phyloP scores from a whole-genome alignment of 2,329 filamentous ascomycete species.

The Xylaria polymorpha region DNA sequence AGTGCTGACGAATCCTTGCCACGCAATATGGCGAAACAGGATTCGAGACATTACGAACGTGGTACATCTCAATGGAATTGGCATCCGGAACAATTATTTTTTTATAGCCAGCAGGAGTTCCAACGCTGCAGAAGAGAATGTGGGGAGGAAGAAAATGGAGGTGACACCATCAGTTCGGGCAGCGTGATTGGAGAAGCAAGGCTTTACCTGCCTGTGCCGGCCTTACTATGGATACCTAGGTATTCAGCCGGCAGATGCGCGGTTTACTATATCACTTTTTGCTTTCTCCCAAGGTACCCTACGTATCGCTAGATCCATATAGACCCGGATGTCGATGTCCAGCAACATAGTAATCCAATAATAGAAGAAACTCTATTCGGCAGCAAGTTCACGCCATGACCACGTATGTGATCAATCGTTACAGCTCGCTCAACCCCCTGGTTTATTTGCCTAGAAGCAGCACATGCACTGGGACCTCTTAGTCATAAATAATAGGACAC shows the following conservation, averaged over 20 bases:
- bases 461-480: conserved; percentile 4
- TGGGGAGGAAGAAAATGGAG: conserved; percentile 17
- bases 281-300: conserved; percentile 19
- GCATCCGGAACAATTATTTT: not conserved
- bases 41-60: not conserved
- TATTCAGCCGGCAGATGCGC: conserved; percentile 31
- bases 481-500: not conserved
- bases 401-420: conserved; percentile 29
- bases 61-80: conserved; percentile 3
- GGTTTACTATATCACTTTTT: conserved; percentile 9
- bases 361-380: conserved; percentile 12
- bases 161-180: conserved; percentile 3
- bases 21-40: conserved; percentile 2
- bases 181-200: conserved; percentile 25
- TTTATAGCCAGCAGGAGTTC: conserved; percentile 18
- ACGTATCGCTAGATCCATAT: conserved; percentile 12
- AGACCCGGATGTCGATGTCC: conserved; percentile 10
- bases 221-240: conserved; percentile 1
- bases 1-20: conserved; percentile 9
- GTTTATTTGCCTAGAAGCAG: conserved; percentile 8
- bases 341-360: conserved; percentile 14
- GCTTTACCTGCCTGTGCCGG: not conserved
- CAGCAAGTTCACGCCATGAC: conserved; percentile 13
- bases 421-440: conserved; percentile 9
- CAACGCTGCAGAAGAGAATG: conserved; percentile 22